phyloP scores from a whole-genome alignment of 2,329 filamentous ascomycete genomes.

The Trichoderma sp. region DNA sequence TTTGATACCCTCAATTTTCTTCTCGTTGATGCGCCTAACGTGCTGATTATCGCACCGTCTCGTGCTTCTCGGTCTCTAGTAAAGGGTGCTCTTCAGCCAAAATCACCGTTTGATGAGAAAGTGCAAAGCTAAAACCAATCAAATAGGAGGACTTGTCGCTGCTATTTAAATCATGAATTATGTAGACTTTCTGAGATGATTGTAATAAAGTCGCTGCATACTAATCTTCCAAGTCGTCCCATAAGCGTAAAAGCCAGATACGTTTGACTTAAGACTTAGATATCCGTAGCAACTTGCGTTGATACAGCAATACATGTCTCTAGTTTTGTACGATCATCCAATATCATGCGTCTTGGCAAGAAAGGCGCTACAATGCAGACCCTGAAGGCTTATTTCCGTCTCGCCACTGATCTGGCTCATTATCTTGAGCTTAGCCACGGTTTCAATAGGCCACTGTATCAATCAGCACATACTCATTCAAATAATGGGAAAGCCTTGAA shows the following conservation, averaged over 20 bases:
- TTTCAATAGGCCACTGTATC: constrained; percentile 43
- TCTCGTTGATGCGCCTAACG: too few relatives aligned
- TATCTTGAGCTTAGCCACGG: neutral
- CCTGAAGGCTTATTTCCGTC: neutral
- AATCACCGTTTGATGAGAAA: too few relatives aligned
- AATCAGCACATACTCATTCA: constrained; percentile 58
- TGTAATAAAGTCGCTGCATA: neutral
- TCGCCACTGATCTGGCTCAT: neutral
- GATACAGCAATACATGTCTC: neutral
- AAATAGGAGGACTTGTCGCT: too few relatives aligned
- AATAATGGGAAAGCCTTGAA: constrained; percentile 49
- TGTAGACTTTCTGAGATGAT: neutral
- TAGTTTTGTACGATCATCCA: neutral
- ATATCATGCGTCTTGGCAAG: neutral
- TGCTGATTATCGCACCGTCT: too few relatives aligned
- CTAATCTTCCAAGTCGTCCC: neutral
- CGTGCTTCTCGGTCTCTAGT: too few relatives aligned
- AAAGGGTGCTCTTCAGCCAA: too few relatives aligned
- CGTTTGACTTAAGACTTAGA: neutral
- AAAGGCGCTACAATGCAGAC: neutral
- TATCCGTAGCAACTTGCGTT: neutral
- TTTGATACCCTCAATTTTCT: neutral
- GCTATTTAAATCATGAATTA: too few relatives aligned
- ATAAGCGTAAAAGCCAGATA: neutral
- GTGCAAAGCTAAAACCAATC: too few relatives aligned